Conservation (phyloP, 768 basidiomycete genomes). For the Cystoderma amianthinum region DNA sequence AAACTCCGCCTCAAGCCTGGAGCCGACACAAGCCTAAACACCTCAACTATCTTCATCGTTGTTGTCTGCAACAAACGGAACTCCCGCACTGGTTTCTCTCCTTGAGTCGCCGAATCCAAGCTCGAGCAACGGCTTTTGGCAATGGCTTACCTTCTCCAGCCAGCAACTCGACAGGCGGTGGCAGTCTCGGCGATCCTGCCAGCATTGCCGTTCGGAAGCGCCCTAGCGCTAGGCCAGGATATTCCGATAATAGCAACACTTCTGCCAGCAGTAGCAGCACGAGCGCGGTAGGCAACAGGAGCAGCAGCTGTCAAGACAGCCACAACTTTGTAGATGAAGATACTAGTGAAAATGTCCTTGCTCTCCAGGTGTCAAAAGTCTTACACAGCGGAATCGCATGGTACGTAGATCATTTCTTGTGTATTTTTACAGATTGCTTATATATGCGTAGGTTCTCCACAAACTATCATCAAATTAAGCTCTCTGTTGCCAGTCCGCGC, state of each 20-base stretch:
- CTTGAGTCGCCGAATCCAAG: conserved; percentile 67
- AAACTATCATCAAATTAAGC: conserved; percentile 55
- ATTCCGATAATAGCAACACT: background rate
- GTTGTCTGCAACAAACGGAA: conserved; percentile 13
- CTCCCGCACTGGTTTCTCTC: conserved; percentile 51
- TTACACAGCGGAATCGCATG: conserved; percentile 69
- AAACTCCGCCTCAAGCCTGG: conserved; percentile 11
- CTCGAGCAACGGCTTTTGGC: conserved; percentile 32
- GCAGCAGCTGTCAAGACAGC: conserved; percentile 11
- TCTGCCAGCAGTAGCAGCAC: conserved; percentile 6
- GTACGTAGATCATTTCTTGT: conserved; percentile 32
- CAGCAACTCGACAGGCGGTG: conserved; percentile 80
- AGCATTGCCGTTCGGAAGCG: conserved; percentile 28
- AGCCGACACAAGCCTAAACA: conserved; percentile 10
- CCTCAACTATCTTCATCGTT: conserved; percentile 16
- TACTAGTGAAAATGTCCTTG: conserved; percentile 36
- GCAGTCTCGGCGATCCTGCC: conserved; percentile 59
- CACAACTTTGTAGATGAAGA: conserved; percentile 28
- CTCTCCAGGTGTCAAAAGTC: conserved; percentile 60
- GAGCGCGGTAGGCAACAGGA: conserved; percentile 11
- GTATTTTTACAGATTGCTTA: conserved; percentile 2
- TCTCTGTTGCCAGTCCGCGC: conserved; percentile 42
- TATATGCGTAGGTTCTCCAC: conserved; percentile 46
- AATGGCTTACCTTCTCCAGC: conserved; percentile 80
- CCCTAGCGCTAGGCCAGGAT: conserved; percentile 9